Evolutionary conservation across 768 basidiomycete genomes (phyloP).

Genomic region (Pisolithus tinctorius): DNA sequence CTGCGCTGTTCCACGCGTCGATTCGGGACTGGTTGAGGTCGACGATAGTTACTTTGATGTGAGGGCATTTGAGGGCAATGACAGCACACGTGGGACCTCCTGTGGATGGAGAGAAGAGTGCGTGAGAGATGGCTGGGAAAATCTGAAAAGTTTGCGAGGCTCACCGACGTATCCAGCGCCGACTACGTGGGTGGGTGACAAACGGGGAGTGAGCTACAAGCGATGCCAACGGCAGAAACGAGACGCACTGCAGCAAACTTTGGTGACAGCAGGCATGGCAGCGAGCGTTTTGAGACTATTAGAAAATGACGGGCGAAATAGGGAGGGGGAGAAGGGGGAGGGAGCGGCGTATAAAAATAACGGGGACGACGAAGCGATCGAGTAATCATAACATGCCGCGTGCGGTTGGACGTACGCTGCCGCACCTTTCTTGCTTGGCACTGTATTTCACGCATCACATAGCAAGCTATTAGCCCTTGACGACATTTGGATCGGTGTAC

Average conservation of each 20-base stretch:
- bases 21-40: slow-evolving; percentile 93
- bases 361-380: too few species aligned
- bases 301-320: background rate
- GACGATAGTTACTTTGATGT: slow-evolving; percentile 94
- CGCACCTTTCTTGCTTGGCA: too few species aligned
- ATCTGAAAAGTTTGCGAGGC: slow-evolving; percentile 17
- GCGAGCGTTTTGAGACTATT: background rate
- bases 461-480: too few species aligned
- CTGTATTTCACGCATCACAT: too few species aligned
- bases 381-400: too few species aligned
- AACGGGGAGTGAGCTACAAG: slow-evolving; percentile 10
- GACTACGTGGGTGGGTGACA: slow-evolving; percentile 51
- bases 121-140: slow-evolving; percentile 6
- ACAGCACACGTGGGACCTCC: slow-evolving; percentile 95
- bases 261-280: slow-evolving; percentile 50
- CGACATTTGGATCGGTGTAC: too few species aligned
- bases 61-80: slow-evolving; percentile 87
- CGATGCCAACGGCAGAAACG: background rate
- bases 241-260: slow-evolving; percentile 83
- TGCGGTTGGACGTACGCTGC: too few species aligned
- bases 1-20: slow-evolving; percentile 91
- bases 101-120: slow-evolving; percentile 25
- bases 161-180: slow-evolving; percentile 92
- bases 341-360: too few species aligned
- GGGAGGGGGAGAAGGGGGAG: background rate